Base-by-base conservation (phyloP, 2,329 filamentous ascomycete genomes). In the Cladosporium sp. region DNA sequence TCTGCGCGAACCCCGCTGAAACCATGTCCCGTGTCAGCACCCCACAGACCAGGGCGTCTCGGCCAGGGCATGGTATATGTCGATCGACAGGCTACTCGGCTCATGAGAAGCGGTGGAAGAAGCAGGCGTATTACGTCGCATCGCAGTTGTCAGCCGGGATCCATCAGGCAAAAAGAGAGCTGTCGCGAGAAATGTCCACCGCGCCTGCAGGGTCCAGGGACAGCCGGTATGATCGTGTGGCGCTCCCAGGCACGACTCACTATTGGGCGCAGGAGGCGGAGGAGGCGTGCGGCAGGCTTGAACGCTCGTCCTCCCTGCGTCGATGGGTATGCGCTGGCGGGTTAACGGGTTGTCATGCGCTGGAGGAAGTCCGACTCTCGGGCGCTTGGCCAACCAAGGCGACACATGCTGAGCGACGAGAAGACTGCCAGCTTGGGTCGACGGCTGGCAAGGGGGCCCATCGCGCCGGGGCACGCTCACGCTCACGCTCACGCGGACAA, bases 1-100 rank as follows among this genome's bases (percentile, higher is more conserved):
- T 62, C 59, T 58, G 59, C 53, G 59, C 48, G 28, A 62, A 43
- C 59, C 59, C 59, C 59, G 49, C 59, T 53, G 59, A 62, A 53
- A 62, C 59, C 59, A 54, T 54, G 59, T 54, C 58, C 43, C 59
- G 56, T 46, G 56, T 58, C 56, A 36, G 56, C 34, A 58, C 54
- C 48, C 36, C 59, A 62, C 59, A 62, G 59, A 62, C 59, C 59
- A 62, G 32, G 32, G 32, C 32, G 32, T 43, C 59, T 43, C 59
- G 34, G 48, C 21, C 59, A 49, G 48, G 59, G 25, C 43, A 62
- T 53, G 46, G 48, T 39, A 54, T 39, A 43, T 39, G 59, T 54
- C 59, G 59, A 62, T 62, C 59, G 46, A 43, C 59, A 62, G 32
- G 18, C 23, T 43, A 39, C 16, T 25, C 59, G 59, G 46, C 11